Evolutionary conservation across 805 yeast species (phyloP).

Genomic region (Vanderwaltozyma tropicalis): DNA sequence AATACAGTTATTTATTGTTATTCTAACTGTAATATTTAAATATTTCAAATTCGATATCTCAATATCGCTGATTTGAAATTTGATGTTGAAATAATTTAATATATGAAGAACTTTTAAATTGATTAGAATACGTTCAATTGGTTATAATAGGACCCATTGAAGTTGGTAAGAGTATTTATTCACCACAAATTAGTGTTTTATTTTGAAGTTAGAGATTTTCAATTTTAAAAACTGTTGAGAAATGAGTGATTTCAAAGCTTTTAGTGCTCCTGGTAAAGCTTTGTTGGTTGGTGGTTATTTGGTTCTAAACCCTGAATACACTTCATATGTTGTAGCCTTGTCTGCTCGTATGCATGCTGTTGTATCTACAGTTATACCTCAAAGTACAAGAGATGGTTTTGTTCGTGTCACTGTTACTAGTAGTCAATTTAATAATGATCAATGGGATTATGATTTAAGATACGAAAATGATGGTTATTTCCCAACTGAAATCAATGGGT

Average conservation of each 20-base stretch:
- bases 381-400: constrained; percentile 3
- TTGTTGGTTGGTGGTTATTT: constrained; percentile 89
- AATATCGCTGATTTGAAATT: no score
- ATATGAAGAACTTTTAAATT: no score
- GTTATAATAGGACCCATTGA: no score
- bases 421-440: constrained; percentile 65
- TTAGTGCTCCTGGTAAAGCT: constrained; percentile 94
- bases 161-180: no score
- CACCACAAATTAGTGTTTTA: no score
- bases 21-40: no score
- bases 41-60: no score
- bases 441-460: constrained; percentile 48
- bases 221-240: no score
- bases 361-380: constrained; percentile 17
- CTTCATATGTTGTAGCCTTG: constrained; percentile 75
- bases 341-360: constrained; percentile 85
- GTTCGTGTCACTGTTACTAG: constrained; percentile 42
- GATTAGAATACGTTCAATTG: no score
- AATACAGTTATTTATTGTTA: no score
- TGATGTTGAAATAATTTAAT: no score
- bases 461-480: constrained; percentile 8
- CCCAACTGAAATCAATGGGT: constrained; percentile 26
- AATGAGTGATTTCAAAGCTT: constrained; percentile 33
- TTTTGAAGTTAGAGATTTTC: no score
- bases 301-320: constrained; percentile 68